Evolutionary conservation across 352 stramenopile genomes (phyloP), one percentile per base, ranked within the genome.

Genomic region (Blastocystis sp.): DNA sequence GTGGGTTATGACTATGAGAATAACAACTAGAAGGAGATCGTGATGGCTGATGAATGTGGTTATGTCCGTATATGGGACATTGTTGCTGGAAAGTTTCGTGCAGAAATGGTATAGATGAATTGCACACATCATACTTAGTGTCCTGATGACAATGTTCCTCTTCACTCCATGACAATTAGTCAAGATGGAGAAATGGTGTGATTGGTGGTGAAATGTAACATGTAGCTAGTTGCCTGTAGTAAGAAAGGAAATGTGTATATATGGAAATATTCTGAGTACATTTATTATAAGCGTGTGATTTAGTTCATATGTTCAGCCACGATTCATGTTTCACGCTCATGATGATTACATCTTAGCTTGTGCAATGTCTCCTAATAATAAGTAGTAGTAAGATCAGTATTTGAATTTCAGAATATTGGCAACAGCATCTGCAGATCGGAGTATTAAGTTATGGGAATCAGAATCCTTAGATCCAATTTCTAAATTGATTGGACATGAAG

Each of bases 391-490:
- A n/a, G 9, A 27, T 13, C 30, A 48, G 6, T n/a, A 42, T 64
- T 15, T 76, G 15, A 73, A 48, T 13, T 0, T 5, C 76, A 89
- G 78, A 64, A 62, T 89, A 13, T 62, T 89, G 3, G 60, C 60
- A 0, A 89, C 78, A 51, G 24, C 78, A 22, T 89, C 78, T 13
- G 78, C 78, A n/a, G 78, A 89, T 42, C 78, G 66, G 15, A 79
- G 42, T 33, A 79, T 89, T 51, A 89, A 89, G 56, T 42, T 89
- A 56, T 89, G 78, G 78, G 40, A 89, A n/a, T 7, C 44, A 30
- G 40, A 76, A 27, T 77, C 78, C 0, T 40, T 89, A 17, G 78
- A 89, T 13, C 35, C 27, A 5, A 89, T 33, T 17, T 27, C 77
- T 7, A 79, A 62, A 40, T 48, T 89, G 44, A 79, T 66, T 37